Evolutionary conservation across 2,329 filamentous ascomycete species (phyloP).

Genomic region (Pseudogymnoascus destructans): DNA sequence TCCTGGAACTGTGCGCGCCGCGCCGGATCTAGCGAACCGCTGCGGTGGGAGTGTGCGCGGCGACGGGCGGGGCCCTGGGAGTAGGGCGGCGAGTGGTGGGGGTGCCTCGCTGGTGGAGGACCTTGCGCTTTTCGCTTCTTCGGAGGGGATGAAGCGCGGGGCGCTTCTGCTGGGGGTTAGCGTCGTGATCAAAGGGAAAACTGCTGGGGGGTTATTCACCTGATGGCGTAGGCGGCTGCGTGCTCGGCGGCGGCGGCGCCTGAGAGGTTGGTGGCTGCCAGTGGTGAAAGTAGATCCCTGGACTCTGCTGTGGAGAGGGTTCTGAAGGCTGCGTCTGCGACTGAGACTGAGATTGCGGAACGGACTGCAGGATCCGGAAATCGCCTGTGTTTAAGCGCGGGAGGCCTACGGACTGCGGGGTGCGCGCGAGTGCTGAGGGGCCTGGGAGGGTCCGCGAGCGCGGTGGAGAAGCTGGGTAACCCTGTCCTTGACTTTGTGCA

Average conservation of each 20-base stretch:
- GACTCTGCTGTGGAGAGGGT: conserved; percentile 6
- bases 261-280: conserved; percentile 73
- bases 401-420: conserved; percentile 25
- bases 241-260: conserved; percentile 39
- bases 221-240: conserved; percentile 60
- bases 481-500: conserved; percentile 18
- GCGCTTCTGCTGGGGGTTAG: conserved; percentile 28
- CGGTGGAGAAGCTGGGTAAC: conserved; percentile 26
- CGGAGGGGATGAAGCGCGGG: conserved; percentile 56
- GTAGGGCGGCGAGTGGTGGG: conserved; percentile 42
- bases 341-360: conserved; percentile 1
- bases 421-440: conserved; percentile 19
- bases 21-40: not conserved
- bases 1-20: not conserved
- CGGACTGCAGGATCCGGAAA: conserved; percentile 27
- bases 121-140: conserved; percentile 71
- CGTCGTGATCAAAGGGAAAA: conserved; percentile 29
- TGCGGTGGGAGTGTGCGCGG: not conserved
- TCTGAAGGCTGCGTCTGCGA: conserved; percentile 20
- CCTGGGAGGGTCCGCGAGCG: conserved; percentile 20
- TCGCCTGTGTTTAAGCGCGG: conserved; percentile 32
- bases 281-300: conserved; percentile 69
- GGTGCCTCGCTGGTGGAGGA: conserved; percentile 35
- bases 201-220: conserved; percentile 41
- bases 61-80: conserved; percentile 27